Evolutionary conservation across 768 basidiomycete species (phyloP).

Genomic region (Myochromella boudieri): DNA sequence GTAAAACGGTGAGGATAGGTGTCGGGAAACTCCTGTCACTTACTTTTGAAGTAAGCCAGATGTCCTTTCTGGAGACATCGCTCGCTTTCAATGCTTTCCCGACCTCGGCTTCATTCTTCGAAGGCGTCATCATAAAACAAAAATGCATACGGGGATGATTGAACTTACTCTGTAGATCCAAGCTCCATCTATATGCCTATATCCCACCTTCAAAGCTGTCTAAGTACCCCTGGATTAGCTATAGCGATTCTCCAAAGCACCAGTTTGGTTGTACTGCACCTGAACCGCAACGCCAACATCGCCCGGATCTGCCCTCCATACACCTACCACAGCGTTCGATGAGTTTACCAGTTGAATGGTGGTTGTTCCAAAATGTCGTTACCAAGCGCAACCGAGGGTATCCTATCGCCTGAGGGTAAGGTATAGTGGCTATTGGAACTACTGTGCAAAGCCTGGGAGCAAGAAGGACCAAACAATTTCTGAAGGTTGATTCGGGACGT

Average conservation of each 20-base stretch:
- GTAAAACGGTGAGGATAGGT: neutral
- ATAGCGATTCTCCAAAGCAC: neutral
- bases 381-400: conserved; percentile 70
- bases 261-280: conserved; percentile 26
- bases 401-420: conserved; percentile 65
- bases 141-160: neutral
- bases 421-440: conserved; percentile 40
- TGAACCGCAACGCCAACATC: conserved; percentile 72
- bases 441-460: conserved; percentile 9
- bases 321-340: too few relatives aligned
- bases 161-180: conserved; percentile 62
- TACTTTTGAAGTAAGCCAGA: conserved; percentile 70
- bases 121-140: conserved; percentile 4
- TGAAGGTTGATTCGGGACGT: conserved; percentile 1
- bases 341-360: too few relatives aligned
- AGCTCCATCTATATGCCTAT: conserved; percentile 73
- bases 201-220: conserved; percentile 61
- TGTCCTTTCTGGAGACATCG: conserved; percentile 56
- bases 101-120: conserved; percentile 68
- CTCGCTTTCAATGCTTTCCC: conserved; percentile 62
- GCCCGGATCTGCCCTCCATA: conserved; percentile 56
- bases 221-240: conserved; percentile 18
- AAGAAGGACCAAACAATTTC: neutral
- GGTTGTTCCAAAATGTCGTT: too few relatives aligned
- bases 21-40: neutral